Percentiles rank a stretch among this genome's conserved stretches.
Evolutionary conservation across 192 early-diverging fungal genomes (phyloP).

Genomic region (Chytriomyces hyalinus): DNA sequence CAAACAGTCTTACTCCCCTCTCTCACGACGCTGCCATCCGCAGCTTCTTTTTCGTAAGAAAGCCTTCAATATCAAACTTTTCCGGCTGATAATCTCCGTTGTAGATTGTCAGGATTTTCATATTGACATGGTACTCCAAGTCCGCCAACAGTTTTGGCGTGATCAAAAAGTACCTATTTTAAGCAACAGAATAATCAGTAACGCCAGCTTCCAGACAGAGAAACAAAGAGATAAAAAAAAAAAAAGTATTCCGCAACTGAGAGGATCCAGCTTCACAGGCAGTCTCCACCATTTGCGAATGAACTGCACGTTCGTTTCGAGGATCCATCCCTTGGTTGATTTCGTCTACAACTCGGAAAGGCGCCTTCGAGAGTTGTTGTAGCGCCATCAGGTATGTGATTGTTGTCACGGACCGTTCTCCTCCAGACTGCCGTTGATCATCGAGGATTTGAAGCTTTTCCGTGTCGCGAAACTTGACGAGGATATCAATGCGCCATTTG

Average conservation of each 20-base stretch:
- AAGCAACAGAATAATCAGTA: not conserved
- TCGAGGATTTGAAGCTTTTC: constrained; percentile 86
- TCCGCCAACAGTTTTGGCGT: constrained; percentile 98
- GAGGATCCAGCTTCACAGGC: constrained; percentile 73
- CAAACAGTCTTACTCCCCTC: too few species aligned
- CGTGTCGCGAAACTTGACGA: constrained; percentile 89
- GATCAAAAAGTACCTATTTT: constrained; percentile 87
- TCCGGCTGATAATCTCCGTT: constrained; percentile 90
- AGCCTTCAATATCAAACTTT: constrained; percentile 33
- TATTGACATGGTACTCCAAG: constrained; percentile 86
- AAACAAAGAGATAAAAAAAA: constrained; percentile 16
- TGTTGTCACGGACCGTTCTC: constrained; percentile 93
- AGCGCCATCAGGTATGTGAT: constrained; percentile 95
- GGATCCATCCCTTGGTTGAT: constrained; percentile 99
- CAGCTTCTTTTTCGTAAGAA: constrained; percentile 11
- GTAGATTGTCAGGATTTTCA: constrained; percentile 91
- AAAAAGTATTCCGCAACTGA: constrained; percentile 60
- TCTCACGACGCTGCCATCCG: too few species aligned
- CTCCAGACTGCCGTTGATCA: constrained; percentile 92
- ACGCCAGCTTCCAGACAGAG: not conserved
- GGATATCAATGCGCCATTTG: constrained; percentile 93
- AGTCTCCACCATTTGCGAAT: constrained; percentile 83
- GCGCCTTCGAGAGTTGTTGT: constrained; percentile 82
- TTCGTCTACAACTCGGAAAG: constrained; percentile 99
- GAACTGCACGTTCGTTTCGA: constrained; percentile 94